Base-by-base conservation (phyloP, 495 filamentous ascomycete species). In the Durotheca rogersii region DNA sequence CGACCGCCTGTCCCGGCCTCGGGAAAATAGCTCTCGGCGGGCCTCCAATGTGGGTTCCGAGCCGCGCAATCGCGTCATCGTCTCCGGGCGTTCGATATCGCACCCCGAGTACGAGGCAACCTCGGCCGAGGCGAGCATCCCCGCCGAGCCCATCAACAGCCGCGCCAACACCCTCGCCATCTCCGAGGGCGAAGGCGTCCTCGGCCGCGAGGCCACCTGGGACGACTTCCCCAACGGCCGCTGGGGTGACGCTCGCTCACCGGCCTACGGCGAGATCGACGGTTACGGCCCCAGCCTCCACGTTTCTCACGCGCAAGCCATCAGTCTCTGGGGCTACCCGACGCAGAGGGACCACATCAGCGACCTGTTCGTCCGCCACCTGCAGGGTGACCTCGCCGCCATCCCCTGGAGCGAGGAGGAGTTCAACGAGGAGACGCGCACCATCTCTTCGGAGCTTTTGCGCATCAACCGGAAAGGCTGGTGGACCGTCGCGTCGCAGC, bases 211-310 rank as follows among this genome's bases (percentile, higher is more conserved):
- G 72, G 94, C 94, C 16, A 97, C 93, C 4, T 98, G 93, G 93
- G 93, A 98, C 65, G 93, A 98, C 70, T 98, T 85, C 72, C 93
- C 94, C 42, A 98, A 98, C 75, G 94, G 93, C 18, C 82, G 93
- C 35, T 98, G 92, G 84, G 93, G 93, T 64, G 92, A 96, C 64
- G 89, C 92, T 2, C 78, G 85, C 18, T 91, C 86, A 11, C 86
- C 88, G 1, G 93, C 93, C 0, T 98, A 94, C 67, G 92, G 93
- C 51, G 89, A 95, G 66, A 95, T 95, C 45, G 90, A 96, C 65
- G 91, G 90, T 7, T 95, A 95, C 59, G 91, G 91, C n/a, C 88
- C 90, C 7, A 88, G 83, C 27, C 74, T 97, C 11, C 92, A 95
- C 66, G 84, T 95, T 54, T 83, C 85, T 0, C 77, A 86, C 7